Evolutionary conservation across 805 yeast species (phyloP).

Genomic region (Cyberlindnera misumaiensis): DNA sequence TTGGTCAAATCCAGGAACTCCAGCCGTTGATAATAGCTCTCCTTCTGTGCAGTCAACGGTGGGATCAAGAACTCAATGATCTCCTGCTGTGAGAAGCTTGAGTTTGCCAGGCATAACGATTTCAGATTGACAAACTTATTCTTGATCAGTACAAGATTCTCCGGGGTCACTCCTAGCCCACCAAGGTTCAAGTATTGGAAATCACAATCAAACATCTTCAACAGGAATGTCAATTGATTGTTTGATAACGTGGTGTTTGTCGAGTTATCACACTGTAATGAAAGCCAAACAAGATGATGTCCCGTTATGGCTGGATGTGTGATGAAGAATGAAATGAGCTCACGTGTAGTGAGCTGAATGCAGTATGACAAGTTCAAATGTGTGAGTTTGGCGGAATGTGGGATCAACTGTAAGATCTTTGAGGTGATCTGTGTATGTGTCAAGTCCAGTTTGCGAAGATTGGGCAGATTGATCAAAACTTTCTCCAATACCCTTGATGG

Average conservation of each 20-base stretch:
- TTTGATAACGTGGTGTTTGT: slow-evolving; percentile 53
- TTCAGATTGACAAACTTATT: slow-evolving; percentile 32
- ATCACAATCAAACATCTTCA: slow-evolving; percentile 33
- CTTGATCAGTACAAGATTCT: slow-evolving; percentile 32
- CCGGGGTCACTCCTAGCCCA: slow-evolving; percentile 49
- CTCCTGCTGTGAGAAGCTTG: slow-evolving; percentile 26
- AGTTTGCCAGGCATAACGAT: slow-evolving; percentile 30
- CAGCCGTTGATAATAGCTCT: slow-evolving; percentile 27
- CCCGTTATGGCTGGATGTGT: slow-evolving; percentile 58
- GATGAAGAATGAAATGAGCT: slow-evolving; percentile 59
- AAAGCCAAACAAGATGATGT: slow-evolving; percentile 56
- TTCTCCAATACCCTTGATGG: slow-evolving; percentile 48
- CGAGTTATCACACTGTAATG: slow-evolving; percentile 55
- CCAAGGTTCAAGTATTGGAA: slow-evolving; percentile 51
- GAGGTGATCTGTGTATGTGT: slow-evolving; percentile 76
- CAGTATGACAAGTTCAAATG: slow-evolving; percentile 67
- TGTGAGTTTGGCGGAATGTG: slow-evolving; percentile 53
- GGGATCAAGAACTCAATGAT: slow-evolving; percentile 27
- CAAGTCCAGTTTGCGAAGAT: slow-evolving; percentile 64
- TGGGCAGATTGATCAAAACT: slow-evolving; percentile 49
- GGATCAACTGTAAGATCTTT: slow-evolving; percentile 47
- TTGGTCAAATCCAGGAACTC: slow-evolving; percentile 63
- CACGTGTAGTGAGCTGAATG: slow-evolving; percentile 64
- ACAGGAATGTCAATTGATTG: slow-evolving; percentile 40
- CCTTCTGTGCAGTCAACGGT: slow-evolving; percentile 15